Conservation (phyloP, 108 stramenopile genomes). For the Conticribra weissflogii region DNA sequence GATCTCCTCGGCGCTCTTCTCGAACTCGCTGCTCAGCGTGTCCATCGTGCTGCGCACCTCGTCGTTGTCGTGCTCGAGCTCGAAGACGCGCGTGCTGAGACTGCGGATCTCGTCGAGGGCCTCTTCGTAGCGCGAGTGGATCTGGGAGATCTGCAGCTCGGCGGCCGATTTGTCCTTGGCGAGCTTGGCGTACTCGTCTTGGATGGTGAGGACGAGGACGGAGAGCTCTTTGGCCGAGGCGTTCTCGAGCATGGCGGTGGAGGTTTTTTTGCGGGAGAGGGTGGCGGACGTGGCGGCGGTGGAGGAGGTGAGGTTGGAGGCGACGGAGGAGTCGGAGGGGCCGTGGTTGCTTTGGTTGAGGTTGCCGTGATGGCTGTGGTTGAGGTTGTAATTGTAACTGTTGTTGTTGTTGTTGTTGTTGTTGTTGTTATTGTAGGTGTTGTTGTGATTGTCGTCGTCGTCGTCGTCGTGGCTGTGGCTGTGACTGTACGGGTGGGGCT, state of each 20-base stretch:
- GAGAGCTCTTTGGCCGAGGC: conserved; percentile 51
- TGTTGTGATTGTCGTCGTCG: too few species aligned
- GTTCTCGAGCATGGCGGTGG: conserved; percentile 38
- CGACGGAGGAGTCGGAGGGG: background rate
- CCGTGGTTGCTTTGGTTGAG: background rate
- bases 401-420: too few species aligned
- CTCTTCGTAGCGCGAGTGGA: conserved; percentile 44
- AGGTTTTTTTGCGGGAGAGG: conserved; percentile 9
- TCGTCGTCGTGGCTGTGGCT: too few species aligned
- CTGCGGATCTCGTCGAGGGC: conserved; percentile 49
- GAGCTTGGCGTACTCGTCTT: conserved; percentile 49
- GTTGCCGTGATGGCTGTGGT: background rate
- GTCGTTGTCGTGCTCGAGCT: conserved; percentile 42
- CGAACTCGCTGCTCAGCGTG: conserved; percentile 39
- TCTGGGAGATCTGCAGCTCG: conserved; percentile 27
- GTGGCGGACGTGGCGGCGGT: background rate
- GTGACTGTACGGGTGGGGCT: too few species aligned
- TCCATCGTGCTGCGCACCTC: conserved; percentile 51
- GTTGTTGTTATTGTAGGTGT: too few species aligned
- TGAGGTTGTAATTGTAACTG: too few species aligned
- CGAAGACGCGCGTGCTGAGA: conserved; percentile 23
- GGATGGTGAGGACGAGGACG: conserved; percentile 52
- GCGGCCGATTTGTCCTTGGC: conserved; percentile 48
- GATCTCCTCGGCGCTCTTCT: conserved; percentile 45
- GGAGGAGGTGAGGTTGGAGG: conserved; percentile 1